Conservation (phyloP, 805 yeast genomes). For the Saturnispora sanitii region DNA sequence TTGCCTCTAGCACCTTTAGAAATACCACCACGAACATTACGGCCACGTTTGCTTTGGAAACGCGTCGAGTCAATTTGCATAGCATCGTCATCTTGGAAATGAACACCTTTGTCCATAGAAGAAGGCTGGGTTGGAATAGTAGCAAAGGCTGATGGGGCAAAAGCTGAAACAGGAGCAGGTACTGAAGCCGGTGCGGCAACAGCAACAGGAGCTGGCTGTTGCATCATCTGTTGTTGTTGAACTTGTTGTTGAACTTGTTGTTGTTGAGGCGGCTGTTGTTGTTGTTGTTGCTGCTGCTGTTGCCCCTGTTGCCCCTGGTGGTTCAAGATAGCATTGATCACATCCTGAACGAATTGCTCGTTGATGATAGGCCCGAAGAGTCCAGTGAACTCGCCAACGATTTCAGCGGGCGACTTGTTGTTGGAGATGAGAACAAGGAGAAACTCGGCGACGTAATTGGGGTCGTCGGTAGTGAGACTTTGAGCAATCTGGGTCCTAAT, state of each 20-base stretch:
- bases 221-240: conserved; percentile 17
- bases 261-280: conserved; percentile 13
- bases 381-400: conserved; percentile 49
- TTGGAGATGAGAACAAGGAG: conserved; percentile 62
- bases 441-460: conserved; percentile 61
- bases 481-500: conserved; percentile 35
- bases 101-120: conserved; percentile 19
- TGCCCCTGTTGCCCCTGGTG: conserved; percentile 21
- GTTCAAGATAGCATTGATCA: conserved; percentile 46
- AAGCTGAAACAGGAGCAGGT: too few species aligned
- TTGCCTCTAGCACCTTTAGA: conserved; percentile 6
- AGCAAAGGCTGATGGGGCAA: conserved; percentile 7
- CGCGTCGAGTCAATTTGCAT: conserved; percentile 8
- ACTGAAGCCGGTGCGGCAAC: background rate
- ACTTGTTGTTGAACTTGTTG: conserved; percentile 15
- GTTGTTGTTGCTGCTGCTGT: conserved; percentile 14
- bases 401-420: conserved; percentile 51
- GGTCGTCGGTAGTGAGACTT: conserved; percentile 39
- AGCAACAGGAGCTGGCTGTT: background rate
- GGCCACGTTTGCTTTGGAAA: conserved; percentile 1
- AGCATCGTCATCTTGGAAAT: conserved; percentile 24
- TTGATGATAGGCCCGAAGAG: conserved; percentile 56
- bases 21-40: background rate
- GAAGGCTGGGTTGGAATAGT: conserved; percentile 7
- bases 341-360: conserved; percentile 43